Conservation (phyloP, 768 basidiomycete species). For the Kwoniella heveanensis region DNA sequence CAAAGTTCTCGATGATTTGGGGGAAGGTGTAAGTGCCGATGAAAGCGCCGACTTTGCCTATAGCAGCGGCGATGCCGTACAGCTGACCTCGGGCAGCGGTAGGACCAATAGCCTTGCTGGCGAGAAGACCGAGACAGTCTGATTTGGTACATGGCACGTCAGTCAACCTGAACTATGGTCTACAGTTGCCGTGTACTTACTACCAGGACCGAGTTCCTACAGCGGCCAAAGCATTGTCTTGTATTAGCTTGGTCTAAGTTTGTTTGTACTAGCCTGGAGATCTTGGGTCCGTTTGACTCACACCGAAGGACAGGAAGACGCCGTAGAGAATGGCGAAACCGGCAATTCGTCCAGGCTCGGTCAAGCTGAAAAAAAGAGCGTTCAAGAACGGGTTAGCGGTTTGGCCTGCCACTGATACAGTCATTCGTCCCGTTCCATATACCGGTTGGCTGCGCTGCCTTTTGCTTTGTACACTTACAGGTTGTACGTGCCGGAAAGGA, state of each 20-base stretch:
- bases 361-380: constrained; percentile 6
- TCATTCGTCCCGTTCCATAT: too few relatives aligned
- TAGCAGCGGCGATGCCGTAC: constrained; percentile 81
- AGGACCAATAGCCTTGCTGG: constrained; percentile 74
- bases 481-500: constrained; percentile 81
- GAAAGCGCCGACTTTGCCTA: constrained; percentile 60
- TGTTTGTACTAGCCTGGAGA: too few relatives aligned
- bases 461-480: too few relatives aligned
- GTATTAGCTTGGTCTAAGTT: too few relatives aligned
- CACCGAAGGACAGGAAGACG: constrained; percentile 85
- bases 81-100: constrained; percentile 63
- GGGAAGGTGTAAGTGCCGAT: constrained; percentile 55
- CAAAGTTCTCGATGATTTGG: constrained; percentile 45
- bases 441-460: too few relatives aligned
- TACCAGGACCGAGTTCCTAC: constrained; percentile 36
- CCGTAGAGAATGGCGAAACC: constrained; percentile 72
- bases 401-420: too few relatives aligned
- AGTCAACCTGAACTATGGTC: neutral
- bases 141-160: neutral
- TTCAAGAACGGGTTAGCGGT: too few relatives aligned
- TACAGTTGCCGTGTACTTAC: constrained; percentile 16
- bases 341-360: constrained; percentile 55
- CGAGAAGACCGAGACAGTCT: constrained; percentile 81
- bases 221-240: too few relatives aligned
- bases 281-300: constrained; percentile 56